phyloP scores from a whole-genome alignment of 2,329 filamentous ascomycete species.

The Aspergillus transmontanensis region DNA sequence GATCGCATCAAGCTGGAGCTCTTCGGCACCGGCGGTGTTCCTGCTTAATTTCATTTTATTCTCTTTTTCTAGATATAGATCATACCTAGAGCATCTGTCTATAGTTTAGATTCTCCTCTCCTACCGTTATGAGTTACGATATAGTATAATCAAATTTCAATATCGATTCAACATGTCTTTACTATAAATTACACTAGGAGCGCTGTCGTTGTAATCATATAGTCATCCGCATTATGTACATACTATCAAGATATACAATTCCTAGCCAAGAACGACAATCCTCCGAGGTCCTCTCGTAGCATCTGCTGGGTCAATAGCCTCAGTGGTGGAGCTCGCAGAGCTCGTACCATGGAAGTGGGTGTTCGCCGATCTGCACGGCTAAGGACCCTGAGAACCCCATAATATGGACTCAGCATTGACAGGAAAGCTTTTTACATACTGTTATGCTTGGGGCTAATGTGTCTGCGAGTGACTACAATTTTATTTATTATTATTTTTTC shows the following conservation, averaged over 20 bases:
- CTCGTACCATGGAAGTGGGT: neutral
- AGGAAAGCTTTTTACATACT: neutral
- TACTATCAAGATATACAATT: too few species aligned
- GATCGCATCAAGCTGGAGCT: conserved; percentile 67
- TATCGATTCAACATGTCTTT: neutral
- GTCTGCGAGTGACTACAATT: too few species aligned
- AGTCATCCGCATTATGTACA: too few species aligned
- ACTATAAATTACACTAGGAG: too few species aligned
- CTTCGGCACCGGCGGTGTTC: conserved; percentile 60
- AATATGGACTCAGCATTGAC: too few species aligned
- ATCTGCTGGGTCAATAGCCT: neutral
- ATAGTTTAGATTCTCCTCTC: neutral
- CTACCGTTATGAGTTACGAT: neutral
- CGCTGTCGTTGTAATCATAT: too few species aligned
- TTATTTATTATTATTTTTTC: too few species aligned
- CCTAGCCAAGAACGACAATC: too few species aligned
- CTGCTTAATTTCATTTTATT: conserved; percentile 5
- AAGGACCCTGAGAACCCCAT: too few species aligned
- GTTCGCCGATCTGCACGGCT: neutral
- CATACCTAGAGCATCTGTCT: neutral
- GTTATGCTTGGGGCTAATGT: too few species aligned
- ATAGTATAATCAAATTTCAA: neutral
- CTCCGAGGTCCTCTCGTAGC: too few species aligned
- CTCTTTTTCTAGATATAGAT: neutral
- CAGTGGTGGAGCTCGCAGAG: neutral